Base-by-base conservation (phyloP, 2,329 filamentous ascomycete species). In the Aspergillus sp. region DNA sequence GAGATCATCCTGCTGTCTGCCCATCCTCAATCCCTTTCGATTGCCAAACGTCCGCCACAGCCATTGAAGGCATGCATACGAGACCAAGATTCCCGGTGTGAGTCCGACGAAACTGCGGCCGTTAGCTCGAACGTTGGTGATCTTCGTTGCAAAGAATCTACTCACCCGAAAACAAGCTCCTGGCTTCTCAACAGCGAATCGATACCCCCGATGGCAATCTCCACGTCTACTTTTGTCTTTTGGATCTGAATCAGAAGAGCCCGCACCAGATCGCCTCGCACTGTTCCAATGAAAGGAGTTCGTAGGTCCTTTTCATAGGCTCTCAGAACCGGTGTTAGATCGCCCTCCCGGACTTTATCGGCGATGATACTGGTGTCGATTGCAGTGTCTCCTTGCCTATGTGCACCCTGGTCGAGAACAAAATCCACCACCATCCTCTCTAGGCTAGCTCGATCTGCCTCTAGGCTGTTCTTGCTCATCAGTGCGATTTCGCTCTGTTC, bases 391-490 rank as follows among this genome's bases (percentile, higher is more conserved):
- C 7, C 78, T 77, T 25, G 67, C 64, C 16, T 79, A 75, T 57
- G 52, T 32, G 84, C 80, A 1, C 90, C 88, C 64, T 91, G 91
- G 62, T 96, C 91, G 9, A 87, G 76, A 4, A 92, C 89, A 75
- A 99, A 99, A 61, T 97, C 94, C 34, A 99, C 88, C 3, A 99
- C 95, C 94, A 99, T 99, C 45, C 94, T 87, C 71, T 99, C 93
- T 29, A 99, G 77, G 66, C 91, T 97, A 49, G 91, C 90, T 29
- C 91, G 85, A 68, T 99, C 94, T 1, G 92, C 91, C 68, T 88
- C 87, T 19, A 99, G 81, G 60, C 91, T 97, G 60, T 93, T 88
- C 54, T 91, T 89, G 74, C 91, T 97, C 88, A 99, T 94, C 59
- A 99, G 89, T 42, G 93, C 94, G 59, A 99, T 93, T 68, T 97